Conservation (phyloP, 1,284 basidiomycete species). For the Cryptococcus sp. region DNA sequence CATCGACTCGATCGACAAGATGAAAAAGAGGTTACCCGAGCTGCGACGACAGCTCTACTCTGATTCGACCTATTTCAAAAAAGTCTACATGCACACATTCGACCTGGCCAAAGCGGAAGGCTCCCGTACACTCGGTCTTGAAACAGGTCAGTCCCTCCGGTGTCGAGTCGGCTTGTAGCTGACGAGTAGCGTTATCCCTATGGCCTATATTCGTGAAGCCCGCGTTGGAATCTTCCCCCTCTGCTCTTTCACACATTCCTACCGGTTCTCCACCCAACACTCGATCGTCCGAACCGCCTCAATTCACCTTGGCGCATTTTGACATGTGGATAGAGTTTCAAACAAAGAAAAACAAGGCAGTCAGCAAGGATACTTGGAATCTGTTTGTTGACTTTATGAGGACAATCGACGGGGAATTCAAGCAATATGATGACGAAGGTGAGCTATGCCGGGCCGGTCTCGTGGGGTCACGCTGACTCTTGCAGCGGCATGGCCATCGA, state of each 20-base stretch:
- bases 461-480: neutral
- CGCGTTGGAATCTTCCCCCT: conserved; percentile 65
- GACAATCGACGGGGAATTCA: conserved; percentile 71
- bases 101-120: conserved; percentile 74
- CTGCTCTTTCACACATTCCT: conserved; percentile 51
- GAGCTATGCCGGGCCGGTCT: conserved; percentile 11
- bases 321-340: conserved; percentile 79
- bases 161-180: conserved; percentile 35
- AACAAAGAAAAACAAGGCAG: conserved; percentile 66
- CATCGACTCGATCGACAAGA: conserved; percentile 63
- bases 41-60: conserved; percentile 61
- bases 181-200: conserved; percentile 48
- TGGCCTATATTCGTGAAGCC: conserved; percentile 80
- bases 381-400: conserved; percentile 65
- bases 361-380: conserved; percentile 91
- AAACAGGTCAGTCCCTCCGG: conserved; percentile 46
- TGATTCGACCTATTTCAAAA: conserved; percentile 71
- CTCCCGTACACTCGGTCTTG: conserved; percentile 49
- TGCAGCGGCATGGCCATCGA: conserved; percentile 19
- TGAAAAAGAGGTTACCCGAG: conserved; percentile 58
- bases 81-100: conserved; percentile 85
- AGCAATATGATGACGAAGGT: conserved; percentile 83
- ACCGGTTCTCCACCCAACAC: conserved; percentile 39
- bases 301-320: conserved; percentile 64
- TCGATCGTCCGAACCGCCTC: conserved; percentile 46